phyloP scores from a whole-genome alignment of 148 eudicot genomes.

The Rhododendron mucronatum region DNA sequence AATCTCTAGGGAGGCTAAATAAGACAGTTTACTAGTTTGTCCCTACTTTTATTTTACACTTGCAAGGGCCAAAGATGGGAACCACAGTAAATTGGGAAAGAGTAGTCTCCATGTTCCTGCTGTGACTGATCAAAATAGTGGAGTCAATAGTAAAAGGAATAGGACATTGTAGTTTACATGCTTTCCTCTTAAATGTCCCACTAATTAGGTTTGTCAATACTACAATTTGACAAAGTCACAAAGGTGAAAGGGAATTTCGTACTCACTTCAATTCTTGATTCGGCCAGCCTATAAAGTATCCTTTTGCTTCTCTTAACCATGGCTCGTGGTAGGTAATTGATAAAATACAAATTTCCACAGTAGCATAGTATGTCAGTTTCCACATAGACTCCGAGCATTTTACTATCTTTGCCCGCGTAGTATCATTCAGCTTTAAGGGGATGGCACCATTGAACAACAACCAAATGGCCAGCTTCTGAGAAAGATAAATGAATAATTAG shows the following conservation, averaged over 20 bases:
- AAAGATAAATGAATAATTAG: slow-evolving; percentile 3
- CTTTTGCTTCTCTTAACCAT: slow-evolving; percentile 62
- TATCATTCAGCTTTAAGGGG: slow-evolving; percentile 43
- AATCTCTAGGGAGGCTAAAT: not conserved
- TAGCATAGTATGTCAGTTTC: slow-evolving; percentile 84
- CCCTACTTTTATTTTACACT: not conserved
- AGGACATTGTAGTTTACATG: not conserved
- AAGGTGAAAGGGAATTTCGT: not conserved
- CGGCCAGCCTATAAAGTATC: slow-evolving; percentile 78
- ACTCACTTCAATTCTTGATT: slow-evolving; percentile 83
- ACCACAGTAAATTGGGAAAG: not conserved
- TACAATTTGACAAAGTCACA: not conserved
- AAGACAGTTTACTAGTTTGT: not conserved
- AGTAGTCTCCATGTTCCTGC: not conserved
- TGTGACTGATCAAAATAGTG: not conserved
- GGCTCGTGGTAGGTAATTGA: slow-evolving; percentile 48
- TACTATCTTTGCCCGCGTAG: slow-evolving; percentile 45
- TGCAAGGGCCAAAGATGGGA: not conserved
- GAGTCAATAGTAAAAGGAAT: not conserved
- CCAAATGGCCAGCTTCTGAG: slow-evolving; percentile 72
- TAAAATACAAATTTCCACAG: slow-evolving; percentile 56
- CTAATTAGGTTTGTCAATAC: not conserved
- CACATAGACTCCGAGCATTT: slow-evolving; percentile 92
- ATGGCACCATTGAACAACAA: slow-evolving; percentile 38
- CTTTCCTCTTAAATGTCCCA: not conserved